Base-by-base conservation (phyloP, 805 yeast genomes). In the Candida sanyiensis region DNA sequence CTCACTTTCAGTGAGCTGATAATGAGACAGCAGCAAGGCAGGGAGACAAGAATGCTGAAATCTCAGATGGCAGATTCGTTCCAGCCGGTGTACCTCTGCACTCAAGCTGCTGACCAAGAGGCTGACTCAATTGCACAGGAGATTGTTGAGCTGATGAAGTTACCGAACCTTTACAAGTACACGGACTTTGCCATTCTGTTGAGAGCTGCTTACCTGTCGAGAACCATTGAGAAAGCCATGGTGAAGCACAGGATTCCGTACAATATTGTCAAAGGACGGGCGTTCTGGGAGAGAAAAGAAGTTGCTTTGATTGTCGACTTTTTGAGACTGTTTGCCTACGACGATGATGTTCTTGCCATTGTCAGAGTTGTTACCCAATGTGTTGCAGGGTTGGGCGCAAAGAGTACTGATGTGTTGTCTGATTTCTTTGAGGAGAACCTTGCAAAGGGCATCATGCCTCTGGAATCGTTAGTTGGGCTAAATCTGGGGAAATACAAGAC, bases 241-340 rank as follows among this genome's bases (percentile, higher is more conserved):
- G 65, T 75, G 1, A 67, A 62, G 34, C 56, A 59, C 3, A 63
- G 72, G 4, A 70, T 88, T 3, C 88, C 93, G 0, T 83, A 84
- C 50, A 60, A 62, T 7, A 70, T 88, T 42, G 67, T 83, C 0
- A 79, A 80, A 37, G 96, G 96, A 0, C 67, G 67, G 31, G 80
- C 87, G 1, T 84, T 87, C 51, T 85, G 94, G 90, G 86, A 83
- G 28, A 59, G 81, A 28, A 74, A 73, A 40, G 95, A 85, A 51
- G 78, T 86, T 12, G 64, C 67, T 17, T 60, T 74, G 1, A 67
- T 84, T 41, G 44, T 87, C 30, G 83, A 81, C 51, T 77, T 79
- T 47, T 53, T 90, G 20, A 69, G 87, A 23, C 75, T 80, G 2
- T 63, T 84, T 5, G 67, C 73, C 5, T 72, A 80, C 20, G 74